Evolutionary conservation across 768 basidiomycete species (phyloP).

Genomic region (Leccinum uliginosum): DNA sequence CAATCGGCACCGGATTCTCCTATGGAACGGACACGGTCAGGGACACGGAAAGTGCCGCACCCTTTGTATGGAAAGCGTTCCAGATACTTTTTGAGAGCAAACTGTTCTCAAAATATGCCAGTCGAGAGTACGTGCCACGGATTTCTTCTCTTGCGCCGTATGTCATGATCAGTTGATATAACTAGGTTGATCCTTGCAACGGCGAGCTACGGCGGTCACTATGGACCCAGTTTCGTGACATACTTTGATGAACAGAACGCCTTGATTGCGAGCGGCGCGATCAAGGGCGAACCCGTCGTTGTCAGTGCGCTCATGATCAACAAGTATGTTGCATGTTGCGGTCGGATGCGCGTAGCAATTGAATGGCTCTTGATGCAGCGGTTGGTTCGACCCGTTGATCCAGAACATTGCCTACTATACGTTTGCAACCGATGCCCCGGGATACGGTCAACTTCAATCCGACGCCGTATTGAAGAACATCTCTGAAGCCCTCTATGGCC

Average conservation of each 20-base stretch:
- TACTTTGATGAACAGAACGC: constrained; percentile 62
- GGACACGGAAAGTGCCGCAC: constrained; percentile 45
- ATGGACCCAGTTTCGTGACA: constrained; percentile 59
- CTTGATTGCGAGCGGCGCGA: constrained; percentile 39
- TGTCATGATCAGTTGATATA: not conserved
- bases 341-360: not conserved
- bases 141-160: not conserved
- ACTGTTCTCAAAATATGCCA: constrained; percentile 45
- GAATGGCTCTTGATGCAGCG: constrained; percentile 33
- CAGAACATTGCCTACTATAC: constrained; percentile 58
- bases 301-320: constrained; percentile 64
- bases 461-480: constrained; percentile 41
- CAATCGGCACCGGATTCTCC: constrained; percentile 63
- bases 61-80: constrained; percentile 58
- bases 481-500: constrained; percentile 43
- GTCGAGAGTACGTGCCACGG: constrained; percentile 43
- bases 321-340: constrained; percentile 35
- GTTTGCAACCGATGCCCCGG: too few relatives aligned
- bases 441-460: constrained; percentile 51
- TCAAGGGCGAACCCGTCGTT: too few relatives aligned
- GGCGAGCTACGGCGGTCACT: constrained; percentile 68
- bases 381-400: constrained; percentile 62
- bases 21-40: constrained; percentile 55
- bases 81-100: constrained; percentile 58
- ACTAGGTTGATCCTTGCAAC: constrained; percentile 59